phyloP scores from a whole-genome alignment of 129 eudicot genomes.

The Centella asiatica region DNA sequence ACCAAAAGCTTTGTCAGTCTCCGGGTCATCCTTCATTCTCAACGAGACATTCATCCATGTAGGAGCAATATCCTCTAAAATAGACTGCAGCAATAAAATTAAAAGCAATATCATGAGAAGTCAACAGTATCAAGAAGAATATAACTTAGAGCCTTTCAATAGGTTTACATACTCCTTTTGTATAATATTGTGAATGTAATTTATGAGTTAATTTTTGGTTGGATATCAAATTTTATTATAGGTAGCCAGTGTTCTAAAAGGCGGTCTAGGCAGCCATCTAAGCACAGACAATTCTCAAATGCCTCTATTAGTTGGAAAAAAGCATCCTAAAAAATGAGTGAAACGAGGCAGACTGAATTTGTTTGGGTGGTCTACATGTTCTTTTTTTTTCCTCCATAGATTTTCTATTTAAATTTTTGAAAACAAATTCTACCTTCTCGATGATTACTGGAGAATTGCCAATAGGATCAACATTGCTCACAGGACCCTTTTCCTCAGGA shows the following conservation, averaged over 20 bases:
- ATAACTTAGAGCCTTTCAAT: background rate
- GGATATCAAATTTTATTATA: background rate
- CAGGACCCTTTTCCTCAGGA: conserved; percentile 51
- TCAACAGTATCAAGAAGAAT: background rate
- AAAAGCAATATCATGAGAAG: conserved; percentile 1
- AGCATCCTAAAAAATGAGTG: too few species aligned
- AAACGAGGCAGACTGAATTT: too few species aligned
- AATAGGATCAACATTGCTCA: conserved; percentile 55
- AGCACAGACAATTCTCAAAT: too few species aligned
- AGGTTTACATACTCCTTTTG: background rate
- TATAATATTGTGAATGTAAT: background rate
- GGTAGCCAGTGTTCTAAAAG: background rate
- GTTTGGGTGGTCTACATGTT: too few species aligned
- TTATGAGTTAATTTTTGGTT: too few species aligned
- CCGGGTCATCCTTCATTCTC: conserved; percentile 55
- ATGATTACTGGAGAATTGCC: conserved; percentile 73
- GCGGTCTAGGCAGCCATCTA: too few species aligned
- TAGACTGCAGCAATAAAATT: conserved; percentile 23
- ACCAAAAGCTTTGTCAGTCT: conserved; percentile 52
- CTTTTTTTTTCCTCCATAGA: too few species aligned
- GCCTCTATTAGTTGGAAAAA: too few species aligned
- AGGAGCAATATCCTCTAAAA: conserved; percentile 50
- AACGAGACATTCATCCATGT: conserved; percentile 70
- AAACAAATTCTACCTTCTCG: conserved; percentile 32
- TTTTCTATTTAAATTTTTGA: background rate